A percentile compares a stretch with the other conserved stretches of the same genome.
Evolutionary conservation across 2,329 filamentous ascomycete species (phyloP).

Genomic region (Coniochaeta prunicola): DNA sequence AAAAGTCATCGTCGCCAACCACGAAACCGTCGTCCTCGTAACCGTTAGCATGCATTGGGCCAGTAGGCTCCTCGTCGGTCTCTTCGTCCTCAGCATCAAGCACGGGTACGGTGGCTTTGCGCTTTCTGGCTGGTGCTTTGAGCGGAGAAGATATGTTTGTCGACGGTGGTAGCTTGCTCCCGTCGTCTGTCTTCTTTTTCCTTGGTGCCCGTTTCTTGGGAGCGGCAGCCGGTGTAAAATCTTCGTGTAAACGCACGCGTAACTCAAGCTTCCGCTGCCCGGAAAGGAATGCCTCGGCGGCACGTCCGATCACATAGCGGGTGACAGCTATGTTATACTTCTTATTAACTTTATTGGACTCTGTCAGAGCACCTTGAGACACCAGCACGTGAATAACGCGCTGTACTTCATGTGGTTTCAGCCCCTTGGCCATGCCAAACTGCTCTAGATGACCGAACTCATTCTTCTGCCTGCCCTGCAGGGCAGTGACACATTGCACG

Average conservation of each 20-base stretch:
- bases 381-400: slow-evolving; percentile 75
- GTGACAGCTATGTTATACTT: slow-evolving; percentile 61
- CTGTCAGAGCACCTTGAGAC: slow-evolving; percentile 64
- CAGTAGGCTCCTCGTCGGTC: slow-evolving; percentile 29
- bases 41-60: slow-evolving; percentile 27
- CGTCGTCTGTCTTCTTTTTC: slow-evolving; percentile 25
- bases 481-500: slow-evolving; percentile 75
- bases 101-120: slow-evolving; percentile 21
- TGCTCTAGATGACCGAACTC: slow-evolving; percentile 48
- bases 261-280: slow-evolving; percentile 36
- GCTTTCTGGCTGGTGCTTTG: slow-evolving; percentile 21
- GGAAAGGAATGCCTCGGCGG: slow-evolving; percentile 33
- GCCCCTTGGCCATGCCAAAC: slow-evolving; percentile 60
- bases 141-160: slow-evolving; percentile 49
- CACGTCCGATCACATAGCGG: slow-evolving; percentile 52
- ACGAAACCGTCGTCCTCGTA: slow-evolving; percentile 36
- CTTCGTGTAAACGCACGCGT: slow-evolving; percentile 25
- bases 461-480: slow-evolving; percentile 62
- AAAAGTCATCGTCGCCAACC: slow-evolving; percentile 27
- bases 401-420: slow-evolving; percentile 69
- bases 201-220: slow-evolving; percentile 18
- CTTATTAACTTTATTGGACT: slow-evolving; percentile 60
- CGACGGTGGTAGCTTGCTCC: slow-evolving; percentile 22
- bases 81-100: slow-evolving; percentile 28
- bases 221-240: slow-evolving; percentile 12